Evolutionary conservation across 257 asterid genomes (phyloP).

Genomic region (Fraxinus anomala): DNA sequence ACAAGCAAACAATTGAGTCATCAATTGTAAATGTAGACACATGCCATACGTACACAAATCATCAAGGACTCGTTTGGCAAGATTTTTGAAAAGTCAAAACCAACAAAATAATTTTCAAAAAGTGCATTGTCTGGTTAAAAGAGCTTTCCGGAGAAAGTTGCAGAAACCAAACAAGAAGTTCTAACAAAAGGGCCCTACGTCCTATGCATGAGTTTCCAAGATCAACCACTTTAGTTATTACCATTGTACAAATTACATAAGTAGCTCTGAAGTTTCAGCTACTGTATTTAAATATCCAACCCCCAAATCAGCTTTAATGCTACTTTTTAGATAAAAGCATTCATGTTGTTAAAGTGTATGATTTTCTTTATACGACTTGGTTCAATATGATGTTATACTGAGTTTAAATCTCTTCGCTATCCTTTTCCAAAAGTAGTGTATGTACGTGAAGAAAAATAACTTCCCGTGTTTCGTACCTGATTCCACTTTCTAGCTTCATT

Average conservation of each 20-base stretch:
- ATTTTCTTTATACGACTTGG: background rate
- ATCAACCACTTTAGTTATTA: background rate
- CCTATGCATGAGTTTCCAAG: background rate
- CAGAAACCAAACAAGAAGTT: no score
- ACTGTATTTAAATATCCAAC: background rate
- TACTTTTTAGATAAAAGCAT: conserved; percentile 16
- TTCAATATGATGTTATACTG: background rate
- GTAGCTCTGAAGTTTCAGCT: background rate
- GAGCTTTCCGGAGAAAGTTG: no score
- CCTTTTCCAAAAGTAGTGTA: background rate
- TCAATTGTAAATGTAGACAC: no score
- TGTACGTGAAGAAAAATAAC: no score
- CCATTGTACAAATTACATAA: background rate
- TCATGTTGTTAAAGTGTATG: background rate
- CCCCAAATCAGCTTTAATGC: background rate
- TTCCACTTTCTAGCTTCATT: conserved; percentile 86
- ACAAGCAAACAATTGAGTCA: no score
- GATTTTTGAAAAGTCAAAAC: background rate
- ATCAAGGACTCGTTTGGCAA: background rate
- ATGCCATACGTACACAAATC: no score
- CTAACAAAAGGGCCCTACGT: no score
- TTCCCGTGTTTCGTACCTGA: conserved; percentile 50
- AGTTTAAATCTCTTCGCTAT: background rate
- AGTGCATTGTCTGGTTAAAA: no score
- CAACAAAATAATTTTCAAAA: no score